Evolutionary conservation across 768 basidiomycete species (phyloP), one percentile per base, ranked within the genome.

Genomic region (Calocybe indica): DNA sequence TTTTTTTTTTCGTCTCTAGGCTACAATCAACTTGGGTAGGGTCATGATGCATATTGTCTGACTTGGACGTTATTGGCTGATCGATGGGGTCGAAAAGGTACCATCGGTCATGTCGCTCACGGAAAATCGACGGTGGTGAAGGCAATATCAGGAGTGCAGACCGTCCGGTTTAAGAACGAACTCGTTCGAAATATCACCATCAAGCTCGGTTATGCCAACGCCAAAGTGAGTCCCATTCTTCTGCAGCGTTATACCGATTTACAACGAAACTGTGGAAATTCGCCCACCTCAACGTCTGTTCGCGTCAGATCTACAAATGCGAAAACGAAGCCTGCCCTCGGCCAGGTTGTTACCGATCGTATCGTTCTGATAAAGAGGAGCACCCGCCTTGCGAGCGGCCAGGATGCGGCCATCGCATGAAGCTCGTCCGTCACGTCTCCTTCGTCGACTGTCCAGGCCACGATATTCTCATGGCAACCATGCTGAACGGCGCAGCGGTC

Each of bases 381-480:
- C 80, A 82, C 57, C 95, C 95, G 6, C 84, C 84, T 12, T 99
- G 96, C 67, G 93, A 96, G 67, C 79, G 92, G 13, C 89, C 91
- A 14, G 91, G 92, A 51, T 98, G 96, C 69, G 85, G 83, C 35
- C 82, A 83, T 47, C 79, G 81, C 12, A 93, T 97, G 92, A 87
- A 86, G 58, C 82, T 98, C 55, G 62, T 97, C 53, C 85, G 94
- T 55, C 96, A 99, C 60, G 94, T 98, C 60, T 98, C 95, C 3
- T 99, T 99, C 68, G 96, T 99, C 62, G 96, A 99, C 67, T 92
- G 88, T 58, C 92, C 90, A 1, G 91, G 94, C 52, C 94, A 95
- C 80, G 93, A 97, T 68, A 98, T 99, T 83, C 84, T 99, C 67
- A 99, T 99, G 96, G 96, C 96, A 43, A 99, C 95, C 54, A 99